Base-by-base conservation (phyloP, 331 rosid genomes). In the Quercus tomentella region DNA sequence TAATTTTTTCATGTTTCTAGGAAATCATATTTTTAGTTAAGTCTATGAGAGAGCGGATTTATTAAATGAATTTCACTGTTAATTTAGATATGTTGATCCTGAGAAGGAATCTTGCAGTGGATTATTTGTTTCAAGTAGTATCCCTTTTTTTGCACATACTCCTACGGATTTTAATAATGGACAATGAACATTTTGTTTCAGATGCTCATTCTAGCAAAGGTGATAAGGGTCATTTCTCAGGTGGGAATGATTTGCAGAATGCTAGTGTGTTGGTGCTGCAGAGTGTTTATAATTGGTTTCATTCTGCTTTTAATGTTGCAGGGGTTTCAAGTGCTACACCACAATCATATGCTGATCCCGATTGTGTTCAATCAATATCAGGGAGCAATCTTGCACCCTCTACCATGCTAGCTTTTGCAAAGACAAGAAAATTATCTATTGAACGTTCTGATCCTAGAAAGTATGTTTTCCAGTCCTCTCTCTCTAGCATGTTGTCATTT, bases 181-280 rank as follows among this genome's bases (percentile, higher is more conserved):
- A 78, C 83, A 63, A 73, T 56, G 63, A 74, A 78, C 54, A 65
- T 79, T 76, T 76, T 72, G 58, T 74, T 79, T 80, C 89, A 84
- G 88, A 84, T 86, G 86, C 89, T 77, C 87, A 84, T 69, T 86
- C 89, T 71, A 82, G 87, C 85, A 84, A 83, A 79, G 87, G 87
- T 86, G 88, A 84, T 69, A 78, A 72, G 74, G 79, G 77, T 71
- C 71, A 71, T 49, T 82, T 80, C 56, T 77, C 82, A 56, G 88
- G 90, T 80, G 75, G 33, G 82, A 70, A 73, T 76, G 77, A 75
- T 68, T 74, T 78, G 58, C 72, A 41, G 37, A 78, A 45, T 80
- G 72, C 62, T 77, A 45, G 74, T 18, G 74, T 18, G 63, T 78
- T 71, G 45, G 49, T 84, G 77, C 70, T 85, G 31, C 71, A 4